Evolutionary conservation across 1,139 yeast species (phyloP).

Genomic region (Ashbya aceris): DNA sequence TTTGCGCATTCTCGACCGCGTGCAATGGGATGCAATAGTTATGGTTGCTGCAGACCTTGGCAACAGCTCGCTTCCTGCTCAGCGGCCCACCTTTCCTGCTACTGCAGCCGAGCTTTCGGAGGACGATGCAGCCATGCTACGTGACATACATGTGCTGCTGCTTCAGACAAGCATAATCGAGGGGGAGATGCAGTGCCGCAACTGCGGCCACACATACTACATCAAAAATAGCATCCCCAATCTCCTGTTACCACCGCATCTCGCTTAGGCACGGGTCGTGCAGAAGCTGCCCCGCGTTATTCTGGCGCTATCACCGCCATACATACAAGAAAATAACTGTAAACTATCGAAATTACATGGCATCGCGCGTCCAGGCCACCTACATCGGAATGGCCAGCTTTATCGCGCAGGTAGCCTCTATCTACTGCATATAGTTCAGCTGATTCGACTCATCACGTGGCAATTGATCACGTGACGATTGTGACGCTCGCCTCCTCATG

Average conservation of each 20-base stretch:
- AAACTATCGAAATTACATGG: no score
- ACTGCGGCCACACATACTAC: constrained; percentile 80
- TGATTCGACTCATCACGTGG: no score
- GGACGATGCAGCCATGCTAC: constrained; percentile 54
- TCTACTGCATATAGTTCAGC: no score
- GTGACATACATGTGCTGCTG: constrained; percentile 67
- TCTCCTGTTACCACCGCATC: constrained; percentile 87
- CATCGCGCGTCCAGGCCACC: no score
- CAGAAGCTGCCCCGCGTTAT: no score
- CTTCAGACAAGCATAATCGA: constrained; percentile 79
- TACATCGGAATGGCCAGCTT: no score
- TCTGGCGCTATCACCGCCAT: no score
- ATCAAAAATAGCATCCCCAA: constrained; percentile 93
- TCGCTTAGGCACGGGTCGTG: constrained; percentile 36
- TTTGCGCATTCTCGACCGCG: constrained; percentile 63
- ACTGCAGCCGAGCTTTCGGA: constrained; percentile 30
- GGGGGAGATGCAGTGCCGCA: constrained; percentile 82
- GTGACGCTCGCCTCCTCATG: no score
- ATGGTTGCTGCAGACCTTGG: constrained; percentile 71
- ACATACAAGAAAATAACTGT: no score
- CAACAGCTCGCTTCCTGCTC: constrained; percentile 44
- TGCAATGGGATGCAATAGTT: constrained; percentile 82
- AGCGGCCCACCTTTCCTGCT: constrained; percentile 38
- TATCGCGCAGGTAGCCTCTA: no score
- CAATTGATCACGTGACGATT: no score